Evolutionary conservation across 2,329 filamentous ascomycete genomes (phyloP).

Genomic region (Xylaria sp.): DNA sequence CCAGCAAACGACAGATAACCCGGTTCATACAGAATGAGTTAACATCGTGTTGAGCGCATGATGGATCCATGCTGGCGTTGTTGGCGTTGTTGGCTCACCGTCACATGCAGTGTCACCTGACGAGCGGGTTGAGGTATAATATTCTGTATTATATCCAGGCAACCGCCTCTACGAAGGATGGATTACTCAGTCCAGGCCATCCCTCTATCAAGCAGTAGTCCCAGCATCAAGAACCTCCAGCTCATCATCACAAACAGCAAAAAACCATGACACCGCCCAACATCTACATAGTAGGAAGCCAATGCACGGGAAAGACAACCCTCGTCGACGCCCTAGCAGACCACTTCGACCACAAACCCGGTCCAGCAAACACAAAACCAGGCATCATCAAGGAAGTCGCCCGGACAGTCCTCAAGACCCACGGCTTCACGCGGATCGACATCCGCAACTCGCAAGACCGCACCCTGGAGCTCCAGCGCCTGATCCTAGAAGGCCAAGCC

Average conservation of each 20-base stretch:
- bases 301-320: conserved; percentile 13
- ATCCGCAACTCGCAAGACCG: conserved; percentile 8
- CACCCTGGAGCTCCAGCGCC: conserved; percentile 1
- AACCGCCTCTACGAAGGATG: neutral
- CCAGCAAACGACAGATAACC: too few relatives aligned
- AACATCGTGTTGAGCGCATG: neutral
- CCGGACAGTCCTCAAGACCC: neutral
- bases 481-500: conserved; percentile 10
- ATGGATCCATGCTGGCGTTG: neutral
- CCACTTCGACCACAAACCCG: neutral
- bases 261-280: conserved; percentile 1
- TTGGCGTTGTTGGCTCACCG: neutral
- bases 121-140: too few relatives aligned
- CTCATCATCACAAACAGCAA: neutral
- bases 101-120: neutral
- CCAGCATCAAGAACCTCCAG: neutral
- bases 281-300: conserved; percentile 15
- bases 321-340: conserved; percentile 3
- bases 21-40: neutral
- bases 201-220: too few relatives aligned
- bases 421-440: conserved; percentile 5
- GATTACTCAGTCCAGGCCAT: too few relatives aligned
- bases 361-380: neutral
- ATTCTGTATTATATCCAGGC: neutral
- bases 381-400: conserved; percentile 10